Evolutionary conservation across 805 yeast species (phyloP).

Genomic region (Alloascoidea hylecoeti): DNA sequence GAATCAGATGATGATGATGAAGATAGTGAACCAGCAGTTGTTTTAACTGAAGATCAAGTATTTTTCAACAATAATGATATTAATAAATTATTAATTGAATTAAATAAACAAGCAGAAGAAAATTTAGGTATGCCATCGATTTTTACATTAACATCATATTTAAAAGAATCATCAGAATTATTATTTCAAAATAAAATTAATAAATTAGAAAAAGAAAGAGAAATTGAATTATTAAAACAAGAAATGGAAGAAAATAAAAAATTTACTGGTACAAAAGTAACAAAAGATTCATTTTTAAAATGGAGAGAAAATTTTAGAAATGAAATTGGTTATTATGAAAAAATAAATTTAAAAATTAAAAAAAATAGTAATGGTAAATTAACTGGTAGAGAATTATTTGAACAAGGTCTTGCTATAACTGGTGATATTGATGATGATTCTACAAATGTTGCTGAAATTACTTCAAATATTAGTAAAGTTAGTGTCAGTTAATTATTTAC

Average conservation of each 20-base stretch:
- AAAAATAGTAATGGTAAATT: conserved; percentile 43
- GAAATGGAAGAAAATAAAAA: conserved; percentile 83
- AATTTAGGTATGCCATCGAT: conserved; percentile 87
- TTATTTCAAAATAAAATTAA: conserved; percentile 45
- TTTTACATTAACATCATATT: conserved; percentile 60
- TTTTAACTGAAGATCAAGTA: conserved; percentile 40
- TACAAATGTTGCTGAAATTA: conserved; percentile 4
- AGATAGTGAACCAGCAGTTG: conserved; percentile 32
- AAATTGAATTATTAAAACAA: conserved; percentile 39
- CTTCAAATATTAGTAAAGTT: not conserved
- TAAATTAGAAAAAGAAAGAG: conserved; percentile 38
- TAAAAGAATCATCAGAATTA: conserved; percentile 73
- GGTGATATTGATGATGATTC: conserved; percentile 39
- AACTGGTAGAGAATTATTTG: conserved; percentile 85
- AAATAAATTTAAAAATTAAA: conserved; percentile 23
- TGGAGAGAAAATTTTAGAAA: conserved; percentile 68
- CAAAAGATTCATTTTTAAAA: conserved; percentile 49
- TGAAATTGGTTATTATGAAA: conserved; percentile 58
- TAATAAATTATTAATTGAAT: conserved; percentile 21
- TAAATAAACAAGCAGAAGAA: conserved; percentile 39
- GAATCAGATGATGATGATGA: conserved; percentile 23
- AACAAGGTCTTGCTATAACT: conserved; percentile 70
- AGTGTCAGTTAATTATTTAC: not conserved
- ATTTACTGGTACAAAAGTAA: conserved; percentile 83
- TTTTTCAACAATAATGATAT: conserved; percentile 37